These are phyloP conservation scores for Plenodomus biglobosus DNA, from an alignment of 2,329 filamentous ascomycete genomes.

Conservation along the genomic window DNA sequence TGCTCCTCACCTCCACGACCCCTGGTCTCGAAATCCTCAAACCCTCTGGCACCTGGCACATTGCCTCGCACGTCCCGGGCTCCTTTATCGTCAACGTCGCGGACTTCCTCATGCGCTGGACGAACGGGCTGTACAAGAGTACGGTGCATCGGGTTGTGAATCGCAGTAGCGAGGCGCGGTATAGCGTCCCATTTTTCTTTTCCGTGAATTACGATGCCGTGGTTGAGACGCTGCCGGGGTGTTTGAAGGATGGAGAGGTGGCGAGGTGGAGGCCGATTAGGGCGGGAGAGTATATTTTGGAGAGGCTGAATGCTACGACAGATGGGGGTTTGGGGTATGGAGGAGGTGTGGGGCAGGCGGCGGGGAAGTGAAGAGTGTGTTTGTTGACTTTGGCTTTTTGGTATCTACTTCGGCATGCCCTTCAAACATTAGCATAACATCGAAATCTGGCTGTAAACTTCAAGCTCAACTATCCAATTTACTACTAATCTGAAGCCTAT, in stretches of 20 bases:
- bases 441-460: too few relatives aligned
- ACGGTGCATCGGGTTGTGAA: constrained; percentile 56
- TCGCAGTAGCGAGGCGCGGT: constrained; percentile 40
- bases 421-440: too few relatives aligned
- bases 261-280: constrained; percentile 41
- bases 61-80: constrained; percentile 44
- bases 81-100: constrained; percentile 57
- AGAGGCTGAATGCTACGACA: constrained; percentile 40
- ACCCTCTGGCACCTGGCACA: constrained; percentile 34
- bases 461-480: too few relatives aligned
- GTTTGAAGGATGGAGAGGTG: constrained; percentile 36
- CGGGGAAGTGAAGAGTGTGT: not conserved
- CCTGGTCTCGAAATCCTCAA: constrained; percentile 41
- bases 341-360: too few relatives aligned
- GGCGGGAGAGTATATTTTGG: constrained; percentile 46
- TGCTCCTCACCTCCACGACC: constrained; percentile 32
- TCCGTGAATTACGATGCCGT: constrained; percentile 46
- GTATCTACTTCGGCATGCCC: too few relatives aligned
- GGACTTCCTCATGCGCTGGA: constrained; percentile 55
- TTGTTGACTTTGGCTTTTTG: too few relatives aligned
- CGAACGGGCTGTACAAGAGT: constrained; percentile 53
- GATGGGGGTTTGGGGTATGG: constrained; percentile 29
- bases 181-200: constrained; percentile 55
- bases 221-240: constrained; percentile 45
- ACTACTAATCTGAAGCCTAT: too few relatives aligned